Evolutionary conservation across 75 land plant genomes (phyloP), one percentile per base, ranked within the genome.

Genomic region (Azolla pinnata): DNA sequence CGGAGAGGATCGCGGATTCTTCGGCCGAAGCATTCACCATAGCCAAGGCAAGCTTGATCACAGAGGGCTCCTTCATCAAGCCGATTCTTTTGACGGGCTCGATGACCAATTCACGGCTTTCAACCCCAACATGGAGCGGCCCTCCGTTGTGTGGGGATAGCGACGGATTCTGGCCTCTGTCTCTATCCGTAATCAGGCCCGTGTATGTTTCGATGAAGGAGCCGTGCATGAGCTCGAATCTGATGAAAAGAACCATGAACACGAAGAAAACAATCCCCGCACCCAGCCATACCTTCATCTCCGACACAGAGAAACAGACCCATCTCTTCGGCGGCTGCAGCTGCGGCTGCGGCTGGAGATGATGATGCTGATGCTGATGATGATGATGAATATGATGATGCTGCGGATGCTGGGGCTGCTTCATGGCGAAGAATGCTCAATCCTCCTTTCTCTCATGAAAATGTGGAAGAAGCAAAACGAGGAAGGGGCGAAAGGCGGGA

Each of bases 201-300:
- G 27, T 3, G 29, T 52, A 52, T 7, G 54, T 12, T 1, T 24
- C 14, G 29, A 52, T 27, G 5, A 73, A 57, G 21, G 70, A 67
- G 59, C 63, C 76, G 25, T 78, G 69, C 62, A 81, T 29, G 12
- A 79, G 0, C 29, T 26, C 59, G 61, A 71, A 82, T 35, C 75
- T 76, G 54, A 85, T 45, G 29, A 82, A 51, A 38, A 82, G 46
- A 45, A 82, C 29, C 56, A 76, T 60, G 38, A 79, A 66, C 29
- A 85, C 49, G 31, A 75, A 74, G 19, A 69, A 42, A 32, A 82
- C 29, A 1, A 79, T 10, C 44, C 66, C 53, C 55, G 65, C 67
- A 46, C 80, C 80, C 34, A 67, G 77, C 77, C 82, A 76, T 64
- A 57, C 79, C 75, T 73, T 82, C 85, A 82, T 79, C 30, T 59